These are phyloP conservation scores for Apophysomyces elegans DNA, from an alignment of 371 early-diverging fungal genomes.

Conservation along the genomic window DNA sequence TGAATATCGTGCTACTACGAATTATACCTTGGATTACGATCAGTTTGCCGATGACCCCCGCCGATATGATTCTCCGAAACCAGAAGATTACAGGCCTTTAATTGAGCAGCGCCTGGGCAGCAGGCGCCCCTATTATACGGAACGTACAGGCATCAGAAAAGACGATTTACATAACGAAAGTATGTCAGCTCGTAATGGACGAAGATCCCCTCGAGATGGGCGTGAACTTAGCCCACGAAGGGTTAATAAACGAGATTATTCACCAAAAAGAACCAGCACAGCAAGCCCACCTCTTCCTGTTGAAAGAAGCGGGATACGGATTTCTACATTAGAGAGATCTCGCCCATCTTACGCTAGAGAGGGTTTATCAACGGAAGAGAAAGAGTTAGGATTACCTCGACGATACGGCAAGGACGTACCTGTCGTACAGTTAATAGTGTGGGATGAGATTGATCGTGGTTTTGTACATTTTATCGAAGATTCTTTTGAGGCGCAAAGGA, in stretches of 20 bases:
- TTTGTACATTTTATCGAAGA: conserved; percentile 24
- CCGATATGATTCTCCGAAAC: background rate
- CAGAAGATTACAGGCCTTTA: background rate
- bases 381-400: background rate
- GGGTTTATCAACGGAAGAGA: background rate
- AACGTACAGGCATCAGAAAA: background rate
- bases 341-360: background rate
- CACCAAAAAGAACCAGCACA: too few relatives aligned
- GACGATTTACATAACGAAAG: background rate
- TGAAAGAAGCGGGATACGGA: background rate
- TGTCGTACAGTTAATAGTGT: conserved; percentile 24
- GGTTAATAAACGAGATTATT: background rate
- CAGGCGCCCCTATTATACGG: background rate
- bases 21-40: background rate
- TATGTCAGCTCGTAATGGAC: background rate
- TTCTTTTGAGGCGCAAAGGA: conserved; percentile 17
- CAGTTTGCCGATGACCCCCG: background rate
- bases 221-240: conserved; percentile 2
- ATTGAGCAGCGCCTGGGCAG: background rate
- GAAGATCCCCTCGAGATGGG: background rate
- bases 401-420: conserved; percentile 20
- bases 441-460: conserved; percentile 17
- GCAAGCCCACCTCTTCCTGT: background rate
- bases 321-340: background rate
- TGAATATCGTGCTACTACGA: background rate